Evolutionary conservation across 2,329 filamentous ascomycete genomes (phyloP).

Genomic region (Neonectria magnoliae): DNA sequence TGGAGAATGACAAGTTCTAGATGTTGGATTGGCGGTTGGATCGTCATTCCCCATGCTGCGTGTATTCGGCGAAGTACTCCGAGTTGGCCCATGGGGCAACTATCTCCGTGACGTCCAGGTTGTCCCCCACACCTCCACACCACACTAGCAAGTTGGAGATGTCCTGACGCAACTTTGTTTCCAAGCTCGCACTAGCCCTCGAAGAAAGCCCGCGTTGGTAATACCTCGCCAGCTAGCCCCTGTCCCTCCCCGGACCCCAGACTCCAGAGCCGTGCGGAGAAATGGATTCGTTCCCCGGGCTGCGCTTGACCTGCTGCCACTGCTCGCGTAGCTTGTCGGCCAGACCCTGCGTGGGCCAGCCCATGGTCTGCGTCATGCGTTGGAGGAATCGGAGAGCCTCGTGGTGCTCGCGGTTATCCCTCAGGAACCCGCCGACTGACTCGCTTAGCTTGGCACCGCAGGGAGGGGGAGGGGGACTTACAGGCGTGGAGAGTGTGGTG

Average conservation of each 20-base stretch:
- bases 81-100: slow-evolving; percentile 12
- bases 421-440: slow-evolving; percentile 29
- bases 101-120: background rate
- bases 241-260: slow-evolving; percentile 10
- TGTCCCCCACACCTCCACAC: slow-evolving; percentile 8
- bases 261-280: slow-evolving; percentile 18
- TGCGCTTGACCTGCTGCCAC: slow-evolving; percentile 22
- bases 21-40: background rate
- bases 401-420: slow-evolving; percentile 23
- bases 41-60: background rate
- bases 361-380: slow-evolving; percentile 28
- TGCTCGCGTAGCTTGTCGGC: slow-evolving; percentile 24
- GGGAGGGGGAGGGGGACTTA: slow-evolving; percentile 20
- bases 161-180: too few relatives aligned
- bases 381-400: slow-evolving; percentile 27
- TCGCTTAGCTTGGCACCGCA: background rate
- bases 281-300: slow-evolving; percentile 13
- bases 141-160: background rate
- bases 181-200: too few relatives aligned
- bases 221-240: too few relatives aligned
- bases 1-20: background rate
- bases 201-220: too few relatives aligned
- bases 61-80: slow-evolving; percentile 16
- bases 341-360: slow-evolving; percentile 28
- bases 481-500: slow-evolving; percentile 41